Conservation (phyloP, 2,329 filamentous ascomycete species). For the Bertia moriformis region DNA sequence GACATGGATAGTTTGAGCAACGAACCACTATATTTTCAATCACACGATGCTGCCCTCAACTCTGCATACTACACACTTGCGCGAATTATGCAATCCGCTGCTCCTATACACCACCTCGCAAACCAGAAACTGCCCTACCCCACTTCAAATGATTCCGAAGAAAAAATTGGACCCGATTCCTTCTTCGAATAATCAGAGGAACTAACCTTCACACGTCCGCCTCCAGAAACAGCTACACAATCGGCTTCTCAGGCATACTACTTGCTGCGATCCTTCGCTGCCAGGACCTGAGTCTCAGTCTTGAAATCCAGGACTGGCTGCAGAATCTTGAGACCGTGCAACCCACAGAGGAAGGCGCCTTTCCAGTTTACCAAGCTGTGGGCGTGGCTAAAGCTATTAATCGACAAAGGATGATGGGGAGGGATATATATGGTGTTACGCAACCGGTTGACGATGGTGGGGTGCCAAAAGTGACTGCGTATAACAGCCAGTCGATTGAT, state of each 20-base stretch:
- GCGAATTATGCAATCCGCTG: slow-evolving; percentile 10
- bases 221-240: slow-evolving; percentile 9
- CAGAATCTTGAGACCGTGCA: slow-evolving; percentile 5
- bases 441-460: slow-evolving; percentile 9
- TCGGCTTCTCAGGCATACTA: slow-evolving; percentile 11
- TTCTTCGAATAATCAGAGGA: neutral
- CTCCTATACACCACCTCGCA: slow-evolving; percentile 3
- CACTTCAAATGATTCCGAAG: too few species aligned
- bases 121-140: too few species aligned
- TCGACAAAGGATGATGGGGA: slow-evolving; percentile 5
- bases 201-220: slow-evolving; percentile 5
- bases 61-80: slow-evolving; percentile 9
- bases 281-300: slow-evolving; percentile 4
- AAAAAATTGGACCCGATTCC: neutral
- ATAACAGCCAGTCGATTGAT: slow-evolving; percentile 10
- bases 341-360: slow-evolving; percentile 10
- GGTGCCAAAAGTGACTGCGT: slow-evolving; percentile 8
- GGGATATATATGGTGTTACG: slow-evolving; percentile 8
- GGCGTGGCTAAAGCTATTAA: slow-evolving; percentile 8
- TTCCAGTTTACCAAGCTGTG: slow-evolving; percentile 10
- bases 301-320: slow-evolving; percentile 9
- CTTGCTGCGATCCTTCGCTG: slow-evolving; percentile 9
- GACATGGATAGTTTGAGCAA: too few species aligned
- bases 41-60: slow-evolving; percentile 10
- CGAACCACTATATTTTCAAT: too few species aligned